phyloP scores from a whole-genome alignment of 306 rosid genomes.

The Citrullus mucosospermus region DNA sequence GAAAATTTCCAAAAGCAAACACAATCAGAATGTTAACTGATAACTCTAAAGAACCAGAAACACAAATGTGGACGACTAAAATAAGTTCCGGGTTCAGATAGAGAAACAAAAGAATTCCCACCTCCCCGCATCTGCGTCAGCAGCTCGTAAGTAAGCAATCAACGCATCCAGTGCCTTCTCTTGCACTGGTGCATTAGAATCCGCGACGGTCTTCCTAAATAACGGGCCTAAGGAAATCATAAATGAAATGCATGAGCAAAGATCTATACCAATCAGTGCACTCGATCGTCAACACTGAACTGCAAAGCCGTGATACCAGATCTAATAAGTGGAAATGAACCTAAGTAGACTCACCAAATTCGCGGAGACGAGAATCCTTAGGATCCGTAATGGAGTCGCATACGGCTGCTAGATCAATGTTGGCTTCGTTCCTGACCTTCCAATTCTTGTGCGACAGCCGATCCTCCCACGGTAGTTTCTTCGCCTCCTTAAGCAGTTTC shows the following conservation, averaged over 20 bases:
- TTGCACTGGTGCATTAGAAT: constrained; percentile 95
- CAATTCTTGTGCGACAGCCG: constrained; percentile 90
- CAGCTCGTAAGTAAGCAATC: constrained; percentile 84
- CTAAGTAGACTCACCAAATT: constrained; percentile 51
- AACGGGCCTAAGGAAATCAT: constrained; percentile 39
- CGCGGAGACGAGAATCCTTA: constrained; percentile 88
- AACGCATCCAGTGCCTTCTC: constrained; percentile 96
- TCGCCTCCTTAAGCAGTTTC: constrained; percentile 86
- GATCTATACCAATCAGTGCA: constrained; percentile 10
- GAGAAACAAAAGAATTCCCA: constrained; percentile 5
- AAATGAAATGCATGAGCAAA: constrained; percentile 2
- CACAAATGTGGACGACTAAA: constrained; percentile 5
- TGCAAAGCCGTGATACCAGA: constrained; percentile 9
- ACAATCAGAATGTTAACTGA: background rate
- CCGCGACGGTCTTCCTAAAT: constrained; percentile 78
- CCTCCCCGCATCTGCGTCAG: constrained; percentile 95
- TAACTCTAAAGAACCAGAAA: background rate
- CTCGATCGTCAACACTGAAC: constrained; percentile 20
- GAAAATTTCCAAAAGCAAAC: constrained; percentile 9
- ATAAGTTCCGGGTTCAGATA: background rate
- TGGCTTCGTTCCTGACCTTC: constrained; percentile 96
- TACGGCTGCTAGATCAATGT: constrained; percentile 70
- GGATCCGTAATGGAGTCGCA: constrained; percentile 97
- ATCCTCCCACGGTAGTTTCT: constrained; percentile 99
- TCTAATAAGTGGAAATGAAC: constrained; percentile 13